Evolutionary conservation across 306 rosid species (phyloP), one percentile per base, ranked within the genome.

Genomic region (Lathyrus tuberosus): DNA sequence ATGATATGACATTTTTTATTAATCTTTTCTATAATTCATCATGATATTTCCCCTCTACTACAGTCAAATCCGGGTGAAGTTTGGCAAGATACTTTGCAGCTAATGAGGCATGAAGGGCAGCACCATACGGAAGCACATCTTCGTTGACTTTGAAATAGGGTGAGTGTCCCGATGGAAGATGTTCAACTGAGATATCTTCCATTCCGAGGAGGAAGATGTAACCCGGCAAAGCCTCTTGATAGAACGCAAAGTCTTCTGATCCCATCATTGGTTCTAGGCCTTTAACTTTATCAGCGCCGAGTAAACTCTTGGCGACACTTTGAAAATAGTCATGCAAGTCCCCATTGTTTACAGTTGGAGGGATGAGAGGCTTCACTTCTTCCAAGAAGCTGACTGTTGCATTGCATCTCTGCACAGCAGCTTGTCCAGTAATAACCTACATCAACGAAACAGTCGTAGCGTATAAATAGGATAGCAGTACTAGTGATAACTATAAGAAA

Each of bases 31-130:
- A 90, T 66, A 90, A 79, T 75, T 90, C 97, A 72, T 94, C 96
- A 9, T 67, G 88, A 61, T 15, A 14, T 35, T 81, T 73, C 44
- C 48, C 80, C 52, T 72, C 79, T 6, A 58, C 74, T 47, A 47
- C 77, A 18, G 81, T 53, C 38, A 71, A 57, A 11, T 79, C 78
- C 18, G 70, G 77, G 35, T 66, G 84, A 72, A 67, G 22, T 67
- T 84, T 83, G 12, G 65, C 74, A 65, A 91, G 93, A 74, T 84
- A 89, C 3, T 68, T 73, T 30, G 74, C 57, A 26, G 97, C 97
- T 62, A 94, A 70, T 13, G 97, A 86, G 10, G 99, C 96, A 41
- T 91, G 97, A 75, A 94, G 91, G 24, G 99, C 96, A 73, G 97
- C 99, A 38, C 99, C 99, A 61, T 85, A 89, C 62, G 92, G 88